Evolutionary conservation across 805 yeast genomes (phyloP).

Genomic region (Torulaspora microellipsoides): DNA sequence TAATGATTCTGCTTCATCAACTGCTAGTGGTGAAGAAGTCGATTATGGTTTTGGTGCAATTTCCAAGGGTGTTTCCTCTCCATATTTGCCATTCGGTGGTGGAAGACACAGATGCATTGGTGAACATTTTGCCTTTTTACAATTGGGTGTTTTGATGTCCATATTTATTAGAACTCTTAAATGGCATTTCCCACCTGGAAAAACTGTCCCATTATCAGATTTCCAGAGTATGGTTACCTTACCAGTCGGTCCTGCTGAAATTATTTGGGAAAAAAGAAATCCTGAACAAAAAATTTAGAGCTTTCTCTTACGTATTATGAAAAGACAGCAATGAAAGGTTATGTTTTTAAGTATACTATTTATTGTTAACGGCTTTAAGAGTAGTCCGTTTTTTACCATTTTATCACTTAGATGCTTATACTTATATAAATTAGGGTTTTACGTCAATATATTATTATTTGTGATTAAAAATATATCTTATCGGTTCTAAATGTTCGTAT

Average conservation of each 20-base stretch:
- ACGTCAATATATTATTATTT: background rate
- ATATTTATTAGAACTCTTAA: constrained; percentile 69
- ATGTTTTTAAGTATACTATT: background rate
- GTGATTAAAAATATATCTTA: background rate
- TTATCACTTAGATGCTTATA: background rate
- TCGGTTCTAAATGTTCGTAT: too few relatives aligned
- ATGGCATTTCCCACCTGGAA: constrained; percentile 64
- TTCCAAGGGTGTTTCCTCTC: constrained; percentile 92
- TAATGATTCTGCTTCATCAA: constrained; percentile 35
- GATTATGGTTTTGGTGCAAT: constrained; percentile 98
- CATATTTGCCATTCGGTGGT: constrained; percentile 97
- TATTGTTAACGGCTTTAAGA: background rate
- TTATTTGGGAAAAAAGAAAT: constrained; percentile 65
- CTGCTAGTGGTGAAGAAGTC: constrained; percentile 39
- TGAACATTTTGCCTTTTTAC: constrained; percentile 95
- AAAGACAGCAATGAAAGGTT: too few relatives aligned
- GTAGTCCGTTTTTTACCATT: background rate
- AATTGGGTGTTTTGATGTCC: constrained; percentile 78
- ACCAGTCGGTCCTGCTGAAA: constrained; percentile 72
- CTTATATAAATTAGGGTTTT: background rate
- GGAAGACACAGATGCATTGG: constrained; percentile 99
- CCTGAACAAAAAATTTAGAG: constrained; percentile 21
- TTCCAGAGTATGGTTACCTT: constrained; percentile 90
- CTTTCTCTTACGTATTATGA: too few relatives aligned
- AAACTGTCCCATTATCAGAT: constrained; percentile 61